These are phyloP conservation scores for Mimosa bimucronata DNA, from an alignment of 306 rosid genomes.

Conservation along the genomic window DNA sequence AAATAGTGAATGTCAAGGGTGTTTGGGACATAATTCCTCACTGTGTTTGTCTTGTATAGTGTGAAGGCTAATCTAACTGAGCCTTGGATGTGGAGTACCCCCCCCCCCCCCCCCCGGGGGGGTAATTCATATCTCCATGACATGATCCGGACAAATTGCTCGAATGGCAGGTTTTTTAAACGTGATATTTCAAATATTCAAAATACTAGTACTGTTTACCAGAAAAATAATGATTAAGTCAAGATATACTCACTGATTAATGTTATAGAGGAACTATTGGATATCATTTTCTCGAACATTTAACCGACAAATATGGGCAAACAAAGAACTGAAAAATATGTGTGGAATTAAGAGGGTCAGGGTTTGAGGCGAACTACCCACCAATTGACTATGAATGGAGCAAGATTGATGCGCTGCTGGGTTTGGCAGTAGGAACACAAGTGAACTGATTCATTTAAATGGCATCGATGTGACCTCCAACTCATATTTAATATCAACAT, in stretches of 20 bases:
- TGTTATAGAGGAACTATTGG: not conserved
- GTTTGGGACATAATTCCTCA: no score
- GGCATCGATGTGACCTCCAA: conserved; percentile 1
- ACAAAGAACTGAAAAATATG: not conserved
- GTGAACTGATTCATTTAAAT: conserved; percentile 3
- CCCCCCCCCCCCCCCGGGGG: no score
- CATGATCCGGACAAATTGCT: no score
- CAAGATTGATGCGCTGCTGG: conserved; percentile 19
- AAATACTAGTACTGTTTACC: no score
- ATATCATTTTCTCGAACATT: not conserved
- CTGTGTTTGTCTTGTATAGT: no score
- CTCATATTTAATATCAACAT: not conserved
- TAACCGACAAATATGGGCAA: not conserved
- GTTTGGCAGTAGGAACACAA: conserved; percentile 14
- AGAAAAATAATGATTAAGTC: not conserved
- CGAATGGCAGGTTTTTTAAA: no score
- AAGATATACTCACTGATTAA: no score
- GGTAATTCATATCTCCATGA: no score
- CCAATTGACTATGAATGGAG: conserved; percentile 6
- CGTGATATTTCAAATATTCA: not conserved
- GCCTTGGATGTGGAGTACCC: no score
- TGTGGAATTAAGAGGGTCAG: not conserved
- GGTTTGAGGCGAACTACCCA: not conserved
- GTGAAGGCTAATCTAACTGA: no score
- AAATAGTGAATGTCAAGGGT: no score